These are phyloP conservation scores for Fusarium multiceps DNA, from an alignment of 2,329 filamentous ascomycete species.

Conservation along the genomic window DNA sequence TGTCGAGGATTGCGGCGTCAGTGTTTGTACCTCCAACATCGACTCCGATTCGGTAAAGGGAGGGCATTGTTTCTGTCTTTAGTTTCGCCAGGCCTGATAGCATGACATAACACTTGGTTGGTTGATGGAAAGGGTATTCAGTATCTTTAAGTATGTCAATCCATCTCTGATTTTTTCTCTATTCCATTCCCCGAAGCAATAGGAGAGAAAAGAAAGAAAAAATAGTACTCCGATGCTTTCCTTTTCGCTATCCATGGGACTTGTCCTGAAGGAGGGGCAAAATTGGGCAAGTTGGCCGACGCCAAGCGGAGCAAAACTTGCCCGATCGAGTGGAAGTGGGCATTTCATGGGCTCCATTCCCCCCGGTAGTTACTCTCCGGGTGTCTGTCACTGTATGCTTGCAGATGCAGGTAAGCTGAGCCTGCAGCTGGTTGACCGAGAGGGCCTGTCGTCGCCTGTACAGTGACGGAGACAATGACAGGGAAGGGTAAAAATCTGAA, in stretches of 20 bases:
- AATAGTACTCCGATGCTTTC: constrained; percentile 15
- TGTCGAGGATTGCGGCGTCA: constrained; percentile 59
- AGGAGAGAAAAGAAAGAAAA: not conserved
- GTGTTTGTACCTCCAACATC: constrained; percentile 57
- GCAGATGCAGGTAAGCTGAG: not conserved
- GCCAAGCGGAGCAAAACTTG: constrained; percentile 22
- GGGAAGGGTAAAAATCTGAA: not conserved
- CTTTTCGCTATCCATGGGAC: not conserved
- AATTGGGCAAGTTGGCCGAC: constrained; percentile 22
- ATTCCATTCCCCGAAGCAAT: not conserved
- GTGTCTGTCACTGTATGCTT: not conserved
- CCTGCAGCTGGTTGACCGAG: not conserved
- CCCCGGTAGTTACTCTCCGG: not conserved
- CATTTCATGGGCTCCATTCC: not conserved
- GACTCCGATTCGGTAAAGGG: constrained; percentile 58
- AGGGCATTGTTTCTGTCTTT: constrained; percentile 45
- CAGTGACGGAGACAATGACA: not conserved
- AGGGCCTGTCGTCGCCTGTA: not conserved
- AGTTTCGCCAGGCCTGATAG: constrained; percentile 2
- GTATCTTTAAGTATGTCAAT: not conserved
- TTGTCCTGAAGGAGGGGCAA: constrained; percentile 1
- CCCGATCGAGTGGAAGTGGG: constrained; percentile 1
- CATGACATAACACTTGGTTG: constrained; percentile 2
- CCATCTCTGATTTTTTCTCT: not conserved
- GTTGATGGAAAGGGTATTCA: not conserved